Percentiles rank a stretch among this genome's conserved stretches.
Evolutionary conservation across 2,329 filamentous ascomycete genomes (phyloP).

Genomic region (Volutella citrinella): DNA sequence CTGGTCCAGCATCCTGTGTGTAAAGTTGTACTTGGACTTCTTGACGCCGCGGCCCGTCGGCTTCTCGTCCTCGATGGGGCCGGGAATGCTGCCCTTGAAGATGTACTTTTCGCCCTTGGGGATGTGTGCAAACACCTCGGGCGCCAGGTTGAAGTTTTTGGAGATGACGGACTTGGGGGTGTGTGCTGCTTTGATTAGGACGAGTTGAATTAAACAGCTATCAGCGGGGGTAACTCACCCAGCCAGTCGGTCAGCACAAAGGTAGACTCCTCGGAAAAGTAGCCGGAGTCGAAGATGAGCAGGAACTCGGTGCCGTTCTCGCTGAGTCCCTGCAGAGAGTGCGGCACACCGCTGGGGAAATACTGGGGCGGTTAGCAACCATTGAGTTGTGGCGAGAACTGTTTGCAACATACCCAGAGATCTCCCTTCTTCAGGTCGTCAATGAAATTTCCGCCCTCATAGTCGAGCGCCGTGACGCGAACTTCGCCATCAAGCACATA

Average conservation of each 20-base stretch:
- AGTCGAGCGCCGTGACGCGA: constrained; percentile 70
- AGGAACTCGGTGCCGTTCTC: constrained; percentile 55
- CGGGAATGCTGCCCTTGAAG: constrained; percentile 66
- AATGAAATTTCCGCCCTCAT: constrained; percentile 73
- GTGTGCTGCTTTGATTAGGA: constrained; percentile 46
- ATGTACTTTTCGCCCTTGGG: constrained; percentile 72
- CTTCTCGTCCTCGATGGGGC: constrained; percentile 62
- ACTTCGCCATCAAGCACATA: constrained; percentile 70
- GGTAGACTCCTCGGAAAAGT: constrained; percentile 61
- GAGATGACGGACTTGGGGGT: constrained; percentile 69
- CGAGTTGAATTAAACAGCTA: not conserved
- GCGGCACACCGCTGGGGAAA: constrained; percentile 74
- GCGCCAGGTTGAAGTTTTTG: constrained; percentile 72
- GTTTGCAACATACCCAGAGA: constrained; percentile 41
- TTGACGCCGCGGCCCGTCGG: constrained; percentile 61
- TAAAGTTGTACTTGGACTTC: constrained; percentile 66
- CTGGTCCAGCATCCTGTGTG: constrained; percentile 69
- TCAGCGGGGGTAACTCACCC: constrained; percentile 35
- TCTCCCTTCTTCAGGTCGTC: constrained; percentile 76
- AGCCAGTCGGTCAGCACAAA: constrained; percentile 74
- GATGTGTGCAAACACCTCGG: constrained; percentile 67
- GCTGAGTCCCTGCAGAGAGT: constrained; percentile 71
- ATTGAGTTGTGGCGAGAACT: accelerated
- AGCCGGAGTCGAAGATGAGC: constrained; percentile 47
- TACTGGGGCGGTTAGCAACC: constrained; percentile 37